phyloP scores from a whole-genome alignment of 768 basidiomycete species.

The Lactarius evosmus region DNA sequence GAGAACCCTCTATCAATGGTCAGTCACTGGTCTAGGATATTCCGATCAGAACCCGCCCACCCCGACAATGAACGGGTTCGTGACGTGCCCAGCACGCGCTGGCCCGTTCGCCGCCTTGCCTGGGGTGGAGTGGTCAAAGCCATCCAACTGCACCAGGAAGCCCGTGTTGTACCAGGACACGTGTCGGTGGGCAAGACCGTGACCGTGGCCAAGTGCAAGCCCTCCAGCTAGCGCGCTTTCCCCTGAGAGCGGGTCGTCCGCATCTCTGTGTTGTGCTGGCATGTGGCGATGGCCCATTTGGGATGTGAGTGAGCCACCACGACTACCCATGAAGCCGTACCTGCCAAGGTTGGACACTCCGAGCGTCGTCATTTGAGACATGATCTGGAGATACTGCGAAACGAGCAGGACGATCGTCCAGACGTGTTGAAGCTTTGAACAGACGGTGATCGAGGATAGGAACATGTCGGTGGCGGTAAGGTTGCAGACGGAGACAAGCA shows the following conservation, averaged over 20 bases:
- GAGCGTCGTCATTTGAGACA: slow-evolving; percentile 91
- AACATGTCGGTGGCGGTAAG: no score
- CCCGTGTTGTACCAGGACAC: slow-evolving; percentile 45
- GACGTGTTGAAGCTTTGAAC: slow-evolving; percentile 88
- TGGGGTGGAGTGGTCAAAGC: slow-evolving; percentile 90
- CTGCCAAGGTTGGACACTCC: slow-evolving; percentile 95
- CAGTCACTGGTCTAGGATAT: no score
- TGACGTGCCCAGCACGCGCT: no score
- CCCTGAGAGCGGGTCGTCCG: slow-evolving; percentile 48
- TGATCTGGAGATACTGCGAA: slow-evolving; percentile 88
- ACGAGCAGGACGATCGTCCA: slow-evolving; percentile 90
- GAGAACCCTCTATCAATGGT: no score
- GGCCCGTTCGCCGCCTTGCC: slow-evolving; percentile 88
- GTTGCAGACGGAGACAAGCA: no score
- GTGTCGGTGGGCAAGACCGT: slow-evolving; percentile 44
- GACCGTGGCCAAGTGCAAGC: slow-evolving; percentile 40
- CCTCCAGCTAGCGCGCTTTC: no score
- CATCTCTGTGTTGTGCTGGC: slow-evolving; percentile 35
- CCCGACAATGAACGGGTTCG: no score
- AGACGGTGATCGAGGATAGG: slow-evolving; percentile 71
- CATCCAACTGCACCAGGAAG: slow-evolving; percentile 87
- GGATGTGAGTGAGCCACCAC: no score
- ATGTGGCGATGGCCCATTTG: slow-evolving; percentile 75
- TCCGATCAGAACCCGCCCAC: no score
- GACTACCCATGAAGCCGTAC: no score